These are phyloP conservation scores for Raffaelea arxii DNA, from an alignment of 2,329 filamentous ascomycete genomes.

Conservation along the genomic window DNA sequence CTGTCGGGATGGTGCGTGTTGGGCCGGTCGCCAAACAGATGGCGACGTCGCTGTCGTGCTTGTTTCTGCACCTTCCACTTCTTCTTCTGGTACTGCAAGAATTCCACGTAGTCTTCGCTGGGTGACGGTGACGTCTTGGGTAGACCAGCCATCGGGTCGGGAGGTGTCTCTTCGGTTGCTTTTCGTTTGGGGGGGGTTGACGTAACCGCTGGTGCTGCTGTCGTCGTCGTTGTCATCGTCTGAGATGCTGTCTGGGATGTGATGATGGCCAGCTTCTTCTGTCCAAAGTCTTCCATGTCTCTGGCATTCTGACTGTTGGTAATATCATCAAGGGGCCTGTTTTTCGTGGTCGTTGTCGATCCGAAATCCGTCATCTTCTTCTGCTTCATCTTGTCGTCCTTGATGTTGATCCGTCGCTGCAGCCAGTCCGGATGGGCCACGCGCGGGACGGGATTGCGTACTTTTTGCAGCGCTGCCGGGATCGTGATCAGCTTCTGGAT, in stretches of 20 bases:
- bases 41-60: conserved; percentile 71
- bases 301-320: conserved; percentile 43
- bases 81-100: conserved; percentile 89
- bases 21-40: conserved; percentile 83
- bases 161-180: conserved; percentile 43
- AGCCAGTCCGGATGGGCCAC: conserved; percentile 96
- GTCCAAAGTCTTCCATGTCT: conserved; percentile 34
- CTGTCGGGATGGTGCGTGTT: conserved; percentile 37
- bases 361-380: conserved; percentile 95
- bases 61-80: conserved; percentile 99
- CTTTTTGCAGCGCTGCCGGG: conserved; percentile 88
- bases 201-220: background rate
- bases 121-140: conserved; percentile 78
- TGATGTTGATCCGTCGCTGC: conserved; percentile 82
- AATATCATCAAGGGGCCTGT: conserved; percentile 61
- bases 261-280: conserved; percentile 34
- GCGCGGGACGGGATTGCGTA: conserved; percentile 87
- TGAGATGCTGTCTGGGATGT: too few species aligned
- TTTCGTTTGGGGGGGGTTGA: conserved; percentile 49
- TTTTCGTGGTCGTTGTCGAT: conserved; percentile 62
- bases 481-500: conserved; percentile 99
- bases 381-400: conserved; percentile 96
- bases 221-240: conserved; percentile 1
- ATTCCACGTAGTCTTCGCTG: conserved; percentile 76
- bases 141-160: conserved; percentile 72